A percentile compares a stretch with the other conserved stretches of the same genome.
Evolutionary conservation across 2,329 filamentous ascomycete species (phyloP).

Genomic region (Ceratocystis eucalypticola): DNA sequence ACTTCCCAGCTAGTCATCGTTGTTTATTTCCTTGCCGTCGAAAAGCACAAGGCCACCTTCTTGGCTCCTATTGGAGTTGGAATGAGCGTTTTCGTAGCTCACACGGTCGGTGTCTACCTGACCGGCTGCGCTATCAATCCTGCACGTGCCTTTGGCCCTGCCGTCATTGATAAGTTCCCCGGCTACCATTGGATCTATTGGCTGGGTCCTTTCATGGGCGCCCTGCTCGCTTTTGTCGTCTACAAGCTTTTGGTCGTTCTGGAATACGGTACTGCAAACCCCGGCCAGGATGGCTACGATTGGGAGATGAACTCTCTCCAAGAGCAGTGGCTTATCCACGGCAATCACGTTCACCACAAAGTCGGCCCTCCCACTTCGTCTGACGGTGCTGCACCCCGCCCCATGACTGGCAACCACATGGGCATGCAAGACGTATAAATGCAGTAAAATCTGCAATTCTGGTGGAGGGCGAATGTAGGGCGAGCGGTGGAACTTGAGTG

Average conservation of each 20-base stretch:
- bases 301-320: conserved; percentile 21
- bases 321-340: conserved; percentile 15
- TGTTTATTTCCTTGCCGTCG: conserved; percentile 55
- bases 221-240: conserved; percentile 35
- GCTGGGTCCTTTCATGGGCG: conserved; percentile 39
- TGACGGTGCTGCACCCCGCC: conserved; percentile 13
- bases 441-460: neutral
- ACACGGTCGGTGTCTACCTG: conserved; percentile 34
- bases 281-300: conserved; percentile 34
- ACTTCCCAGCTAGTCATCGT: conserved; percentile 50
- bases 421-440: conserved; percentile 16
- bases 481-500: neutral
- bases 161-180: conserved; percentile 32
- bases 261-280: conserved; percentile 39
- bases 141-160: conserved; percentile 38
- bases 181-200: conserved; percentile 43
- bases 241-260: conserved; percentile 39
- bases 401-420: conserved; percentile 2
- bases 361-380: conserved; percentile 16
- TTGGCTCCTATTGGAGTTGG: conserved; percentile 61
- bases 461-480: neutral
- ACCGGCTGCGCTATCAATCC: conserved; percentile 39
- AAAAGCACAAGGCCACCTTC: conserved; percentile 61
- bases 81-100: conserved; percentile 50
- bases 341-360: conserved; percentile 10